A percentile compares a stretch with the other conserved stretches of the same genome.
Evolutionary conservation across 2,329 filamentous ascomycete species (phyloP).

Genomic region (Intubia oerlemansii): DNA sequence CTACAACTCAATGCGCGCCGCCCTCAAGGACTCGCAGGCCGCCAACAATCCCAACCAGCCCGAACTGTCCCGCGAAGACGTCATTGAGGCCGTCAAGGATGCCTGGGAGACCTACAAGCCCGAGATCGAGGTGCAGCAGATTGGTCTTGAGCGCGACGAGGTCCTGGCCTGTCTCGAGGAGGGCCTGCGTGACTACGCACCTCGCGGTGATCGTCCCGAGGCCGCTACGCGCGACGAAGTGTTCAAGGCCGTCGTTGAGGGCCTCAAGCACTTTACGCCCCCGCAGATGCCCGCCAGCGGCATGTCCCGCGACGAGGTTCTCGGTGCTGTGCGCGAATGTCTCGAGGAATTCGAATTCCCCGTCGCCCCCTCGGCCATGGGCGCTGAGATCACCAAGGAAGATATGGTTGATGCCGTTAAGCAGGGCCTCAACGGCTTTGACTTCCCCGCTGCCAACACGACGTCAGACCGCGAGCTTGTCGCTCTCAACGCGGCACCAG

Average conservation of each 20-base stretch:
- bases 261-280: constrained; percentile 59
- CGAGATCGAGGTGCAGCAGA: constrained; percentile 75
- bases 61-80: constrained; percentile 55
- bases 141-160: constrained; percentile 77
- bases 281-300: constrained; percentile 42
- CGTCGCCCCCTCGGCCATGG: constrained; percentile 31
- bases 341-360: constrained; percentile 70
- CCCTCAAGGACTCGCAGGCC: constrained; percentile 42
- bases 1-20: constrained; percentile 64
- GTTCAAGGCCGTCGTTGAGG: constrained; percentile 66
- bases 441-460: constrained; percentile 17
- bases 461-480: constrained; percentile 6
- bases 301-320: constrained; percentile 55
- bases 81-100: constrained; percentile 69
- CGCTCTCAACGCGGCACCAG: constrained; percentile 17
- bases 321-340: constrained; percentile 67
- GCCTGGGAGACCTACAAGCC: constrained; percentile 92
- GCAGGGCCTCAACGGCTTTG: constrained; percentile 31
- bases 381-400: constrained; percentile 33
- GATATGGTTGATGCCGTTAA: constrained; percentile 44
- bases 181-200: constrained; percentile 57
- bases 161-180: constrained; percentile 72
- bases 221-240: constrained; percentile 67
- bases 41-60: constrained; percentile 22
- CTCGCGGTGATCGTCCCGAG: constrained; percentile 26